Evolutionary conservation across 202 grass and related monocot species (phyloP), one percentile per base, ranked within the genome.

Genomic region (Eragrostis tef): DNA sequence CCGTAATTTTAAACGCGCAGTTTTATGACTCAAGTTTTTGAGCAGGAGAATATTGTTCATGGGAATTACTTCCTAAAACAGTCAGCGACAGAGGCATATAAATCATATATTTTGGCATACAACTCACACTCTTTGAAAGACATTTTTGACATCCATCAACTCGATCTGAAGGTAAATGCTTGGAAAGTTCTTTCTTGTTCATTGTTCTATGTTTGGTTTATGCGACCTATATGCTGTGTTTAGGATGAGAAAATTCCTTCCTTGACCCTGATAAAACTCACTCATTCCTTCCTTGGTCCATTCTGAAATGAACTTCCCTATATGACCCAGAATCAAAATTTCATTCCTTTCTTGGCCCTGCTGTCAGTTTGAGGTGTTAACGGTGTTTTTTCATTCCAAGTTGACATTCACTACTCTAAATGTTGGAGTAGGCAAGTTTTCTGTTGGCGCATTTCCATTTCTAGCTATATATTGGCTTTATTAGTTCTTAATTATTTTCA

Each of bases 101-200:
- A 51, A 34, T 91, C 94, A 68, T 94, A 98, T 26, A 83, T 98
- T 71, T 77, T 98, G 67, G 75, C 94, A 25, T 94, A 98, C 65
- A 89, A 93, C 57, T 94, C 94, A 63, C 90, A 91, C 78, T 89
- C 92, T 6, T 89, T 93, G 94, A 98, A 94, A 81, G 67, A 83
- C 19, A 94, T 98, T 72, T 98, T 98, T 75, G 64, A 93, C 77
- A 84, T 94, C 83, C 90, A 94, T 58, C 86, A 84, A 19, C 90
- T 94, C 16, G 83, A 98, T 84, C 77, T 98, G 12, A 94, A 98
- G 92, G 94, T 98, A 93, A 71, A 58, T 21, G 4, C 27, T 56
- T 4, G 15, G 8, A 22, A 80, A 60, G 31, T 65, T 77, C 21
- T 70, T 59, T 46, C 2, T 44, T 31, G 29, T 31, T 31, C 15